phyloP scores from a whole-genome alignment of 257 asterid genomes.

The Solanum microdontum region DNA sequence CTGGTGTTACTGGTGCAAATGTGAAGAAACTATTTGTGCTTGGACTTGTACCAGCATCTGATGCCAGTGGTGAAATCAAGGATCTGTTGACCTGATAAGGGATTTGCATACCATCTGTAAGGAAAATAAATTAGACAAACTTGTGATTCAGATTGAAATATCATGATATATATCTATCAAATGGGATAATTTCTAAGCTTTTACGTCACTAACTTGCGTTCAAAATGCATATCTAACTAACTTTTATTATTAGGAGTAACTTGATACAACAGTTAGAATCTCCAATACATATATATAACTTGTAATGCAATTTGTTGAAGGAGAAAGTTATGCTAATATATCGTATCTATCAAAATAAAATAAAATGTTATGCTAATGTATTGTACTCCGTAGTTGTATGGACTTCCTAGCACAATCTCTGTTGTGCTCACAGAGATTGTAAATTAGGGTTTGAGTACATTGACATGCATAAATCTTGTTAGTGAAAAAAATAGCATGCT shows the following conservation, averaged over 20 bases:
- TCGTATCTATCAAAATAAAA: background rate
- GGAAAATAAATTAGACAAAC: background rate
- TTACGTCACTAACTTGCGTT: background rate
- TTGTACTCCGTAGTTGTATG: background rate
- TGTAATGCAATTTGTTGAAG: background rate
- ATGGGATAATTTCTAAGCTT: background rate
- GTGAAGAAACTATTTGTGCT: constrained; percentile 21
- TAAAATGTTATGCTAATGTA: background rate
- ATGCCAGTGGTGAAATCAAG: constrained; percentile 24
- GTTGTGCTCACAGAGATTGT: background rate
- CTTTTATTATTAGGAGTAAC: background rate
- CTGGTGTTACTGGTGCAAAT: constrained; percentile 53
- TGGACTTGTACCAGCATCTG: constrained; percentile 30
- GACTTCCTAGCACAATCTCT: background rate
- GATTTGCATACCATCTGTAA: constrained; percentile 29
- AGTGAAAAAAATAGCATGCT: background rate
- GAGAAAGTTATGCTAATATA: background rate
- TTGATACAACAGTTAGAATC: background rate
- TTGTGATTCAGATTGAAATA: background rate
- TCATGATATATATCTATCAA: background rate
- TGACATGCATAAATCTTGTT: background rate
- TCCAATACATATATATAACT: background rate
- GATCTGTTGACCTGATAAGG: constrained; percentile 17
- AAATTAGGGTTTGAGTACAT: background rate
- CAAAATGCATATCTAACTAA: background rate